Conservation (phyloP, 208 protist genomes). For the Leishmania arabica region DNA sequence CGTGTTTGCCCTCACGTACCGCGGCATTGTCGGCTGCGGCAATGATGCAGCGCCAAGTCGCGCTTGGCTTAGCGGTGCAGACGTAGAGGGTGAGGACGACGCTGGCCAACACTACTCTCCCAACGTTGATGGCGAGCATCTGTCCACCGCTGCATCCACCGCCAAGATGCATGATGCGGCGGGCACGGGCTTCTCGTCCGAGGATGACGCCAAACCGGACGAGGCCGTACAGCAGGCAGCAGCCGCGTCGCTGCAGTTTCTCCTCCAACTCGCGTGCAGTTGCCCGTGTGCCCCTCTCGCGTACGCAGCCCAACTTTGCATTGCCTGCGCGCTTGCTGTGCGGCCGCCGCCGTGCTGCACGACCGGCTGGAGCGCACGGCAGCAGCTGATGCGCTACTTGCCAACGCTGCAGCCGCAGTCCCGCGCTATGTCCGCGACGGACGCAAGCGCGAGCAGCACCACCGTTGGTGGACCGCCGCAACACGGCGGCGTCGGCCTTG, state of each 20-base stretch:
- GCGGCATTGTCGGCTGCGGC: slow-evolving; percentile 18
- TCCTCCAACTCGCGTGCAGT: slow-evolving; percentile 64
- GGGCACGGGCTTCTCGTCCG: not conserved
- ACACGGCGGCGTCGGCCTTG: not conserved
- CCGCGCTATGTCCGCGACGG: not conserved
- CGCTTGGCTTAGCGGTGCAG: not conserved
- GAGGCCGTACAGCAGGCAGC: slow-evolving; percentile 37
- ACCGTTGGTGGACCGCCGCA: not conserved
- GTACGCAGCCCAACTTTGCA: slow-evolving; percentile 62
- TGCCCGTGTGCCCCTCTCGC: slow-evolving; percentile 66
- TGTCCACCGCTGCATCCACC: not conserved
- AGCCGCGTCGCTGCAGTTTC: slow-evolving; percentile 43
- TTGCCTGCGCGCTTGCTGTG: slow-evolving; percentile 47
- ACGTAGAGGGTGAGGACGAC: not conserved
- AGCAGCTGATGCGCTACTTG: slow-evolving; percentile 31
- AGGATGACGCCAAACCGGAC: not conserved
- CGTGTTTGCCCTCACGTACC: slow-evolving; percentile 24
- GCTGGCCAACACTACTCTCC: not conserved
- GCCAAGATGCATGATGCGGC: not conserved
- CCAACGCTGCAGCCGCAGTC: slow-evolving; percentile 19
- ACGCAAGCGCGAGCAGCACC: not conserved
- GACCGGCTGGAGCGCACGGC: slow-evolving; percentile 11
- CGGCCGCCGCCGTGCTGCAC: slow-evolving; percentile 13
- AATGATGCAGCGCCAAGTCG: not conserved
- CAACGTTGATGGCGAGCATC: not conserved